phyloP scores from a whole-genome alignment of 2,329 filamentous ascomycete species.

The Sclerotinia trifoliorum region DNA sequence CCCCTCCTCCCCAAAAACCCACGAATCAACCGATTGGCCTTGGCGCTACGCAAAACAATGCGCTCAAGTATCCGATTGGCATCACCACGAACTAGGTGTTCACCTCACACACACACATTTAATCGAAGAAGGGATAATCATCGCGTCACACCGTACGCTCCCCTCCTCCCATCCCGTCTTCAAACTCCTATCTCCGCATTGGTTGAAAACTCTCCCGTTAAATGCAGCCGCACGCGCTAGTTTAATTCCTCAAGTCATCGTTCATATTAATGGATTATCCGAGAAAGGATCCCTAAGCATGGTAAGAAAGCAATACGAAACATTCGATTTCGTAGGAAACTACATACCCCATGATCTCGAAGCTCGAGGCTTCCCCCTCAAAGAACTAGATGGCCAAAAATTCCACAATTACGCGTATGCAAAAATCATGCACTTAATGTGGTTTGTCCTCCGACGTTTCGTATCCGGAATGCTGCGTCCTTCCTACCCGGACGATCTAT shows the following conservation, averaged over 20 bases:
- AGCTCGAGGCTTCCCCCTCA: background rate
- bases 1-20: constrained; percentile 37
- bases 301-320: constrained; percentile 8
- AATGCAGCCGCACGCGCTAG: constrained; percentile 48
- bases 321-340: constrained; percentile 5
- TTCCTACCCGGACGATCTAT: background rate
- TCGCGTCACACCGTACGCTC: constrained; percentile 46
- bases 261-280: constrained; percentile 37
- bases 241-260: constrained; percentile 48
- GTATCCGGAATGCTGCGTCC: background rate
- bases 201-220: constrained; percentile 51
- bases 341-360: constrained; percentile 13
- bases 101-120: constrained; percentile 49
- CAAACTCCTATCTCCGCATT: constrained; percentile 47
- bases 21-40: constrained; percentile 48
- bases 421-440: constrained; percentile 17
- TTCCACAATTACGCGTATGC: constrained; percentile 19
- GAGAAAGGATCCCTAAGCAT: background rate
- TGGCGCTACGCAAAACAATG: constrained; percentile 55
- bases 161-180: constrained; percentile 46
- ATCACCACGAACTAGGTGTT: constrained; percentile 48
- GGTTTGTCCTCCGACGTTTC: background rate
- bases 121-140: constrained; percentile 50
- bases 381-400: background rate
- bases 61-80: constrained; percentile 50